Base-by-base conservation (phyloP, 1,284 basidiomycete genomes). In the Mycosarcoma mackinlayi region DNA sequence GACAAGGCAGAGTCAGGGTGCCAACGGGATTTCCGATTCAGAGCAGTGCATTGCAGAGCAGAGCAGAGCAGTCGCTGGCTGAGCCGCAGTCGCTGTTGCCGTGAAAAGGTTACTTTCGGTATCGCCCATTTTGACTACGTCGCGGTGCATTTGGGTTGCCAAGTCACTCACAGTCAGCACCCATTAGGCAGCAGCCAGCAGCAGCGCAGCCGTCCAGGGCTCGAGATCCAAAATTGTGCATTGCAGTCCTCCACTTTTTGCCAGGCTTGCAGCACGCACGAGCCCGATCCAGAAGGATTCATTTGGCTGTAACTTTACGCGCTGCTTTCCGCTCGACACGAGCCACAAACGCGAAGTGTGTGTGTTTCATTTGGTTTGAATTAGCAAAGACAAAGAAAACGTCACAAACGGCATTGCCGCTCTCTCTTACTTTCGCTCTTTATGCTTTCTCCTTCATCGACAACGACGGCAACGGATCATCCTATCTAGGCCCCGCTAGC, bases 21-120 rank as follows among this genome's bases (percentile, higher is more conserved):
- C n/a, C n/a, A n/a, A n/a, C n/a, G n/a, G n/a, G n/a, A n/a, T n/a
- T n/a, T n/a, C n/a, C n/a, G n/a, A n/a, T n/a, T n/a, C n/a, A n/a
- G n/a, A n/a, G n/a, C n/a, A 37, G 35, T 37, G 35, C 14, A 18
- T 35, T 35, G n/a, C n/a, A n/a, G n/a, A n/a, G n/a, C n/a, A n/a
- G n/a, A n/a, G n/a, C n/a, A n/a, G n/a, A n/a, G n/a, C n/a, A n/a
- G n/a, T n/a, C n/a, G n/a, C n/a, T n/a, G n/a, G n/a, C n/a, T n/a
- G n/a, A n/a, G n/a, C n/a, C n/a, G n/a, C n/a, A n/a, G n/a, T n/a
- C n/a, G n/a, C n/a, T n/a, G n/a, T n/a, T 14, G 14, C 14, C 48
- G 46, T 57, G 54, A 49, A 49, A 57, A 41, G 28, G 24, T 34
- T n/a, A n/a, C n/a, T n/a, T n/a, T n/a, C n/a, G n/a, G n/a, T n/a